Conservation (phyloP, 106 monocot genomes). For the Dioscorea dumetorum region DNA sequence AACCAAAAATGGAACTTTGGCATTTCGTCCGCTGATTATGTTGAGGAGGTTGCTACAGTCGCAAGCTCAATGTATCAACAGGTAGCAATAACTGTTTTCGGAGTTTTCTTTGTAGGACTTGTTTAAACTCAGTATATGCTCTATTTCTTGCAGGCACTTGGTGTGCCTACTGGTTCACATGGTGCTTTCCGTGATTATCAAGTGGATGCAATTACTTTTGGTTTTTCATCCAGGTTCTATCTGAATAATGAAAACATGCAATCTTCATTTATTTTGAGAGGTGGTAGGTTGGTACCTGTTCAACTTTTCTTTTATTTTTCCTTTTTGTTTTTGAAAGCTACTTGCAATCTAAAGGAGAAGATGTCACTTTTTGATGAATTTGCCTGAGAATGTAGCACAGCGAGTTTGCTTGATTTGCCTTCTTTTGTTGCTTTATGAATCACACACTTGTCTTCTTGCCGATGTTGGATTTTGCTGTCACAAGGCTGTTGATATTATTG, state of each 20-base stretch:
- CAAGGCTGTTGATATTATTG: too few species aligned
- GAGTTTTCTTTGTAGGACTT: not conserved
- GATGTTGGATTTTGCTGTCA: too few species aligned
- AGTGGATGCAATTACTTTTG: slow-evolving; percentile 70
- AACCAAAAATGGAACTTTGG: slow-evolving; percentile 63
- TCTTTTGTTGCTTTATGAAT: too few species aligned
- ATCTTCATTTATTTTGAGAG: slow-evolving; percentile 44
- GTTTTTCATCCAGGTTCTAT: slow-evolving; percentile 41
- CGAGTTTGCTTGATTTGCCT: too few species aligned
- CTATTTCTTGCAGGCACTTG: slow-evolving; percentile 52
- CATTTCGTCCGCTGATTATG: slow-evolving; percentile 52
- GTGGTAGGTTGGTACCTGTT: slow-evolving; percentile 61
- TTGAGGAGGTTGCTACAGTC: slow-evolving; percentile 70
- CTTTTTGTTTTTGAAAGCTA: not conserved
- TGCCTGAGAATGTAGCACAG: too few species aligned
- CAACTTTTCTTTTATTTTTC: not conserved
- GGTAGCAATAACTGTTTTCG: slow-evolving; percentile 27
- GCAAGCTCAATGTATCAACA: slow-evolving; percentile 79
- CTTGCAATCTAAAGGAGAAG: too few species aligned
- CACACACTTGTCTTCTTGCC: too few species aligned
- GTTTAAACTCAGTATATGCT: not conserved
- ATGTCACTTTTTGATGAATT: too few species aligned
- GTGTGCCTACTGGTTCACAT: slow-evolving; percentile 77
- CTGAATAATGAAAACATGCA: slow-evolving; percentile 44
- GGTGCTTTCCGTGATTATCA: slow-evolving; percentile 93